Evolutionary conservation across 192 early-diverging fungal species (phyloP), one percentile per base, ranked within the genome.

Genomic region (Dissophora globulifera): DNA sequence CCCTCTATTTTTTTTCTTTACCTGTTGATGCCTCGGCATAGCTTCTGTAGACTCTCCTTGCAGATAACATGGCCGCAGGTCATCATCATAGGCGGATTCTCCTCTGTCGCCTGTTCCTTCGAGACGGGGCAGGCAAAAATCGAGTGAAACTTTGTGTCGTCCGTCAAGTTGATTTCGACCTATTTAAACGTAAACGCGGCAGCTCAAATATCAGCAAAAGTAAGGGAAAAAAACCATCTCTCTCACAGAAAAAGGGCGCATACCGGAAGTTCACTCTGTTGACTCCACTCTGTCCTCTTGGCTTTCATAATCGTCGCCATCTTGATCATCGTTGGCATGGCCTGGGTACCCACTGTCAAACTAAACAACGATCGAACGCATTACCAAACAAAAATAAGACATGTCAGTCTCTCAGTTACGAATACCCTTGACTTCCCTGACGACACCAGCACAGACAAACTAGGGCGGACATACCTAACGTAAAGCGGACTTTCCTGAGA

Each of bases 41-140:
- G 86, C 61, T 93, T 87, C 9, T 84, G 82, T 56, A 99, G 81
- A 78, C 92, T 93, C 67, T 95, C 97, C 69, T 93, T 90, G 82
- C 93, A 95, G 32, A 99, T 89, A 0, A 98, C 95, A 72, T 99
- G 98, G 15, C 98, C 98, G 79, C 98, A 99, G 2, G 84, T 83
- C 91, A 99, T 89, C 93, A 95, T 94, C 95, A 97, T 98, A 0
- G 98, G 98, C 45, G 96, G 96, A 59, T 99, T 99, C n/a, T 88
- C 85, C 20, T 90, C 87, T 6, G 93, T 90, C 1, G 93, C 93
- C 72, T 95, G 93, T 71, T 99, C 98, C 79, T 98, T 98, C 29
- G 89, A 90, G 2, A 99, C 98, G 6, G 98, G 98, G 76, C 98
- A 99, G 1, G 91, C 90, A 84, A 99, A 99, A 8, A 98, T 88